Conservation (phyloP, 2,329 filamentous ascomycete genomes). For the Cladosporium sp. region DNA sequence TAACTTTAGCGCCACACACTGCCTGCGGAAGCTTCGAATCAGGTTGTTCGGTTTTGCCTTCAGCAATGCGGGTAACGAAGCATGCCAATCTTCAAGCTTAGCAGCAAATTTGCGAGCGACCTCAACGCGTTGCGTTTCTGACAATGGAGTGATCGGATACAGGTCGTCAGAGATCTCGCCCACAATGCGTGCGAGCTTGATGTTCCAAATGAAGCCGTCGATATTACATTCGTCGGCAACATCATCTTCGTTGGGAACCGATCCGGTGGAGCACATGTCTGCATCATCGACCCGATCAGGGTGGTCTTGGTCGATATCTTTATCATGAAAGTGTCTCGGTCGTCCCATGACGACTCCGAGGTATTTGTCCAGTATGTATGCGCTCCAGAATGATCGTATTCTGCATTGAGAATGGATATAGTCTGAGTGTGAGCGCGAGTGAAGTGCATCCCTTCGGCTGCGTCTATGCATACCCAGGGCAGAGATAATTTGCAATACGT, state of each 20-base stretch:
- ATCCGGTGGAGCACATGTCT: conserved; percentile 46
- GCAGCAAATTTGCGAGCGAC: conserved; percentile 37
- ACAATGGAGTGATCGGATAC: conserved; percentile 33
- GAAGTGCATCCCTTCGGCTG: neutral
- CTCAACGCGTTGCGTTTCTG: conserved; percentile 32
- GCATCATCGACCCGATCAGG: conserved; percentile 55
- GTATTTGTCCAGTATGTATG: conserved; percentile 61
- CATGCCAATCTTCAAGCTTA: conserved; percentile 33
- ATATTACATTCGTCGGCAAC: conserved; percentile 46
- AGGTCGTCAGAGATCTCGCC: conserved; percentile 31
- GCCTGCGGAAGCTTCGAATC: conserved; percentile 41
- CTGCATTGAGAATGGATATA: conserved; percentile 50
- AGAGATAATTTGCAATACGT: conserved; percentile 21
- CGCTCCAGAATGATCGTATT: conserved; percentile 59
- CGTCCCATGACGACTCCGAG: conserved; percentile 60
- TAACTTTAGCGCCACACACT: conserved; percentile 30
- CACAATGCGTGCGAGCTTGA: conserved; percentile 34
- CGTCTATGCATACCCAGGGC: conserved; percentile 17
- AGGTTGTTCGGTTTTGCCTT: conserved; percentile 43
- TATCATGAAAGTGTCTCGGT: conserved; percentile 58
- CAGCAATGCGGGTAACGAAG: conserved; percentile 40
- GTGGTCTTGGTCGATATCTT: conserved; percentile 60
- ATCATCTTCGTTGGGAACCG: neutral
- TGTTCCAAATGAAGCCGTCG: conserved; percentile 46
- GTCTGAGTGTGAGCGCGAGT: conserved; percentile 25